Conservation (phyloP, 2,329 filamentous ascomycete genomes). For the Aspergillus novoparasiticus region DNA sequence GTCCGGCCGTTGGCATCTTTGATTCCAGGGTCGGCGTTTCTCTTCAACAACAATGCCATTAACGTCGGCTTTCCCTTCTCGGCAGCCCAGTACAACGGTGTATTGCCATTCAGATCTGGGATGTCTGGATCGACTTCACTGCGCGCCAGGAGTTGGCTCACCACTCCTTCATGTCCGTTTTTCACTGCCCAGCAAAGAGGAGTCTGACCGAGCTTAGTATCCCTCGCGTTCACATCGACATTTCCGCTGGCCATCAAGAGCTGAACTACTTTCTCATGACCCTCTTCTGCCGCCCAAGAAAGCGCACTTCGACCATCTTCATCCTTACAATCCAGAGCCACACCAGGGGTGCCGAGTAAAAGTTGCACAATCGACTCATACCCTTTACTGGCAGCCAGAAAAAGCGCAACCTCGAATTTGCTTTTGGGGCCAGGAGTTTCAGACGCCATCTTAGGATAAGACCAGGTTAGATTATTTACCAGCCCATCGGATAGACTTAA, state of each 20-base stretch:
- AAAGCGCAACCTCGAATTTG: conserved; percentile 27
- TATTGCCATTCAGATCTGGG: conserved; percentile 15
- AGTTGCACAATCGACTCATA: conserved; percentile 28
- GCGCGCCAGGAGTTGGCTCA: conserved; percentile 16
- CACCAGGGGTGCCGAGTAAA: conserved; percentile 23
- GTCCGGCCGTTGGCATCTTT: conserved; percentile 13
- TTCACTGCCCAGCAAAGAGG: conserved; percentile 24
- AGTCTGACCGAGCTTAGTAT: conserved; percentile 18
- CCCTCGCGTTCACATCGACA: conserved; percentile 18
- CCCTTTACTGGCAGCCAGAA: conserved; percentile 26
- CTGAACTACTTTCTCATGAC: conserved; percentile 23
- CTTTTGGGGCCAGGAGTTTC: conserved; percentile 10
- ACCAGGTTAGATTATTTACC: not conserved
- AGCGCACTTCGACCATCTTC: conserved; percentile 24
- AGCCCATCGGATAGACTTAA: not conserved
- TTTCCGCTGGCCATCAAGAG: conserved; percentile 17
- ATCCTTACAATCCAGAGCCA: conserved; percentile 24
- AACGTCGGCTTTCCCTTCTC: conserved; percentile 24
- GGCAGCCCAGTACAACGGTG: conserved; percentile 22
- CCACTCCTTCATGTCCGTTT: conserved; percentile 20
- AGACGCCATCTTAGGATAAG: not conserved
- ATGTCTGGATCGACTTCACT: conserved; percentile 21
- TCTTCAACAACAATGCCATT: conserved; percentile 24
- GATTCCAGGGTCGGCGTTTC: conserved; percentile 15
- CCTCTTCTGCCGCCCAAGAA: conserved; percentile 26